Percentiles rank a stretch among this genome's conserved stretches.
Conservation (phyloP, 1,139 yeast species). For the Taphrina flavorubra region DNA sequence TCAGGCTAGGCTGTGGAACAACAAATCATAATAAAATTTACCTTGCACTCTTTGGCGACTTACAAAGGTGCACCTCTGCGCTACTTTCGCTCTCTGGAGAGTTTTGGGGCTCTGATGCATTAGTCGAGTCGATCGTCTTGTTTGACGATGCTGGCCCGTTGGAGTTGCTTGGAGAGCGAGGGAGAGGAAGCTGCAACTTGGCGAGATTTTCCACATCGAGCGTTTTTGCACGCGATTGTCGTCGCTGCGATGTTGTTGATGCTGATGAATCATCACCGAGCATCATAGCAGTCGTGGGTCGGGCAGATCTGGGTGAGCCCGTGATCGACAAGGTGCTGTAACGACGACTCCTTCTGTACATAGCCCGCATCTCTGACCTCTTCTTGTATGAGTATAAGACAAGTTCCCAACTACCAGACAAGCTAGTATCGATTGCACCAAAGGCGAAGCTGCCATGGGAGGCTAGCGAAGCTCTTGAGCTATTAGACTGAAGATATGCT, state of each 20-base stretch:
- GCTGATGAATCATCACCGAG: slow-evolving; percentile 10
- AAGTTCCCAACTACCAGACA: slow-evolving; percentile 16
- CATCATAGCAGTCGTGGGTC: slow-evolving; percentile 19
- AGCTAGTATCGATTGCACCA: slow-evolving; percentile 2
- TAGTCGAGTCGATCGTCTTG: neutral
- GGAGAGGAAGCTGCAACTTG: slow-evolving; percentile 7
- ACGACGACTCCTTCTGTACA: slow-evolving; percentile 19
- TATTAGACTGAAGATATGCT: neutral
- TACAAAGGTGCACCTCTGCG: neutral
- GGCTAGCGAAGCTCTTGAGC: slow-evolving; percentile 3
- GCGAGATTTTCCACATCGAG: slow-evolving; percentile 17
- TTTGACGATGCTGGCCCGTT: neutral
- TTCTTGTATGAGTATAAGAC: slow-evolving; percentile 14
- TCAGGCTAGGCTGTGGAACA: too few relatives aligned
- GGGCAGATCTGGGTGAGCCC: slow-evolving; percentile 7
- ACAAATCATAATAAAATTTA: neutral
- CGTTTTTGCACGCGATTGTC: slow-evolving; percentile 9
- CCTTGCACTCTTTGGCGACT: neutral
- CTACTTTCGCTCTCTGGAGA: neutral
- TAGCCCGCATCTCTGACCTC: slow-evolving; percentile 6
- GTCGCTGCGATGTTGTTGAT: neutral
- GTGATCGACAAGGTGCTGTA: slow-evolving; percentile 11
- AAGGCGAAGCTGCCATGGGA: slow-evolving; percentile 12
- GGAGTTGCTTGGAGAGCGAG: slow-evolving; percentile 8
- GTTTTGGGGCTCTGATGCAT: neutral